Base-by-base conservation (phyloP, 139 green algal species). In the Picochlorum costavermella region DNA sequence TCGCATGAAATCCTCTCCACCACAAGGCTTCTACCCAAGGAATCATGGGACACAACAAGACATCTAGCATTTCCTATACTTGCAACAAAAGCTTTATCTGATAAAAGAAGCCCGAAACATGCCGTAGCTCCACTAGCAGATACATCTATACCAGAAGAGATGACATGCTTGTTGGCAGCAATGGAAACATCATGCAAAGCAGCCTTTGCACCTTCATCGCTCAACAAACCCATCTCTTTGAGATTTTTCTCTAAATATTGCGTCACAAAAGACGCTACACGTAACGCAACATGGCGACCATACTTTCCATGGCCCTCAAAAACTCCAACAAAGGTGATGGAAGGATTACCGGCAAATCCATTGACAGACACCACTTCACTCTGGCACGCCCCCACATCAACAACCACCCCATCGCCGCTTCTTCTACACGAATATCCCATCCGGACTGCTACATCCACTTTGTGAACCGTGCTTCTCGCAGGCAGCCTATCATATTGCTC, bases 231-330 rank as follows among this genome's bases (percentile, higher is more conserved):
- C 61, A 50, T 36, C 30, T 48, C 29, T 13, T 55, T 58, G 11
- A 80, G 43, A 12, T 28, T 31, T 16, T 56, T 58, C 26, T 16
- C 25, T 11, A 72, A 68, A 50, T 51, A 66, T 33, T 65, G 69
- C 10, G 72, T 64, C 31, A 74, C 72, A 53, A 53, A 53, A 9
- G n/a, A 23, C 17, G 46, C 46, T 53, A 23, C 46, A 28, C 6
- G 17, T 11, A 28, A 23, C 46, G 46, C 46, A 53, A 28, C 46
- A 49, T 26, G 16, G 17, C 75, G 75, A 1, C 75, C 75, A 40
- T 74, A 50, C 13, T 60, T 53, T 20, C 75, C 75, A 53, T 82
- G 75, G 0, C 75, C 75, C 36, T 83, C 76, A 67, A 83, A 83
- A 16, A 83, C 76, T n/a, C 71, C 75, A 45, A 74, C 64, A 50